Evolutionary conservation across 148 eudicot genomes (phyloP).

Genomic region (Pharnaceum exiguum): DNA sequence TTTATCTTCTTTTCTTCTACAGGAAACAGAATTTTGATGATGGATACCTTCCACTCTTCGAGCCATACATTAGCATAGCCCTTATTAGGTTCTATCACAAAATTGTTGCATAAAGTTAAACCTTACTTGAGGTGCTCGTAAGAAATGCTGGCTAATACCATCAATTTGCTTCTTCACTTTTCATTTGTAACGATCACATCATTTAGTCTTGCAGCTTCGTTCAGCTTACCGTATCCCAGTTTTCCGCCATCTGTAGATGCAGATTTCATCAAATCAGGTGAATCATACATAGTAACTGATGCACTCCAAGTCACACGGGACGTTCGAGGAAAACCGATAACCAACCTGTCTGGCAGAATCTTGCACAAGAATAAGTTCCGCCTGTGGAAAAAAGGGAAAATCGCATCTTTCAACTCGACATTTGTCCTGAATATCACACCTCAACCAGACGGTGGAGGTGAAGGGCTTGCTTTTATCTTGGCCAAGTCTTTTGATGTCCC

Average conservation of each 20-base stretch:
- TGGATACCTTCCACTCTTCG: no score
- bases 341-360: slow-evolving; percentile 19
- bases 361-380: slow-evolving; percentile 8
- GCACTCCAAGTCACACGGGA: slow-evolving; percentile 39
- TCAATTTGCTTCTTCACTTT: not conserved
- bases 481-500: slow-evolving; percentile 10
- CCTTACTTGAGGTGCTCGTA: no score
- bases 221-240: slow-evolving; percentile 3
- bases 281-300: not conserved
- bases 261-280: not conserved
- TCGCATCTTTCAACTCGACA: slow-evolving; percentile 31
- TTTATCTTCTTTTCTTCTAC: no score
- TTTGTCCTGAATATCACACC: slow-evolving; percentile 25
- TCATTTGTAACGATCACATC: not conserved
- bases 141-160: no score
- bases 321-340: not conserved
- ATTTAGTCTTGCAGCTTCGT: not conserved
- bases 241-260: not conserved
- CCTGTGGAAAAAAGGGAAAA: slow-evolving; percentile 11
- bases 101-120: no score
- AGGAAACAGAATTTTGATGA: no score
- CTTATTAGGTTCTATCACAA: no score
- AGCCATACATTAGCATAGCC: no score
- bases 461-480: slow-evolving; percentile 28
- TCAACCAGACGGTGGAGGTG: not conserved